Evolutionary conservation across 1,284 basidiomycete genomes (phyloP), one percentile per base, ranked within the genome.

Genomic region (Cystobasidiaceae sp.): DNA sequence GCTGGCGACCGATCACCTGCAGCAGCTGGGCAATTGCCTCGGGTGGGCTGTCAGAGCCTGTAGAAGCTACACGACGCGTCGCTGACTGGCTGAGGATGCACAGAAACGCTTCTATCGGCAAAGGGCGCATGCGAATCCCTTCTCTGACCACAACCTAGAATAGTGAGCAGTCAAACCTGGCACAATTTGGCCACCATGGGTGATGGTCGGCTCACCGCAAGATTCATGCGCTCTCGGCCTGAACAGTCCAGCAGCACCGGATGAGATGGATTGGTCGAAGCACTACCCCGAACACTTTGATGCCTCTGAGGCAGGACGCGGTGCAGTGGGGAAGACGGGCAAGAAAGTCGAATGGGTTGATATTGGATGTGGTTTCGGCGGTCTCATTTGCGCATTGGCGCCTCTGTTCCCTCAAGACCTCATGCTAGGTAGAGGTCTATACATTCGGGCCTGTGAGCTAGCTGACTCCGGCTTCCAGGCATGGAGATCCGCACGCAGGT

Each of bases 401-500:
- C 92, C 93, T 4, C 79, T 91, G 63, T 97, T 88, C 76, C 96
- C 96, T 11, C 86, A 96, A 68, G 90, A 84, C 0, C 82, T 97
- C 62, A 97, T 99, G 84, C 84, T 99, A 43, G 96, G 93, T 93
- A 71, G 76, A 86, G 80, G 9, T 3, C 21, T 9, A 13, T 19
- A 27, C 30, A 8, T 56, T 21, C 32, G 27, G 30, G 11, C 32
- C 21, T 23, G 7, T 32, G n/a, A 28, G 1, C 3, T 4, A 27
- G 15, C 32, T 21, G 33, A 50, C 19, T 23, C 17, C 19, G 25
- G 32, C 19, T 43, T 27, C 9, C 71, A 93, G 92, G 96, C 15
- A 86, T 98, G 85, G 96, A 99, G 80, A 98, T 99, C 72, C 86
- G 96, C 46, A 87, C 91, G 1, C 90, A 96, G 73, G 96, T 99